phyloP scores from a whole-genome alignment of 257 asterid species.

The Oldenlandia corymbosa region DNA sequence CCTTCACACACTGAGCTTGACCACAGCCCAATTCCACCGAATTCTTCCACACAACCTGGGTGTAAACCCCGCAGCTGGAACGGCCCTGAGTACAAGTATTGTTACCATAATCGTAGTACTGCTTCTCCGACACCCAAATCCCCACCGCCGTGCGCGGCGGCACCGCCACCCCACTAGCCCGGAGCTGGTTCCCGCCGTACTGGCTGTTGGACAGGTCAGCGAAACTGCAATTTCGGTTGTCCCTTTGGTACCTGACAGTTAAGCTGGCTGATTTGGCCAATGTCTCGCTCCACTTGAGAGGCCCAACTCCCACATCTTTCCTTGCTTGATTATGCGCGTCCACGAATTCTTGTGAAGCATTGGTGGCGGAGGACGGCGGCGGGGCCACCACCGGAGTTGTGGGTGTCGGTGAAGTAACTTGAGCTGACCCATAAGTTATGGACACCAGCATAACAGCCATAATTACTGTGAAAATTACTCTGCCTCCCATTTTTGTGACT shows the following conservation, averaged over 20 bases:
- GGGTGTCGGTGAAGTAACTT: conserved; percentile 29
- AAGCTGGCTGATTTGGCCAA: conserved; percentile 70
- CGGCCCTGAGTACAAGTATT: conserved; percentile 53
- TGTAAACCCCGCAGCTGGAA: conserved; percentile 65
- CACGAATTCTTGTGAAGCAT: conserved; percentile 39
- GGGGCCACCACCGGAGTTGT: conserved; percentile 15
- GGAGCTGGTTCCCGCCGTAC: conserved; percentile 79
- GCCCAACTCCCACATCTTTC: conserved; percentile 60
- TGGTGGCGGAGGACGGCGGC: conserved; percentile 14
- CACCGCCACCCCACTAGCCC: conserved; percentile 47
- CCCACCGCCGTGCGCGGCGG: conserved; percentile 61
- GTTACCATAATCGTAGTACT: conserved; percentile 47
- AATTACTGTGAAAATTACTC: background rate
- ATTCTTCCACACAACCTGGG: conserved; percentile 88
- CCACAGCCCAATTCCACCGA: conserved; percentile 74
- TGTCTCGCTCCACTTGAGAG: conserved; percentile 60
- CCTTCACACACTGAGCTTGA: conserved; percentile 47
- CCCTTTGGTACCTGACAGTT: conserved; percentile 54
- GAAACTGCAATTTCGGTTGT: conserved; percentile 60
- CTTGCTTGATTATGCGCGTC: conserved; percentile 75
- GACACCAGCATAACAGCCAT: background rate
- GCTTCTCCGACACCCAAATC: conserved; percentile 75
- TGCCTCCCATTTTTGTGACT: no score
- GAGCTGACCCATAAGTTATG: conserved; percentile 19
- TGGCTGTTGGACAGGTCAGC: conserved; percentile 45